Evolutionary conservation across 345 rosid species (phyloP).

Genomic region (Rhizophora apiculata): DNA sequence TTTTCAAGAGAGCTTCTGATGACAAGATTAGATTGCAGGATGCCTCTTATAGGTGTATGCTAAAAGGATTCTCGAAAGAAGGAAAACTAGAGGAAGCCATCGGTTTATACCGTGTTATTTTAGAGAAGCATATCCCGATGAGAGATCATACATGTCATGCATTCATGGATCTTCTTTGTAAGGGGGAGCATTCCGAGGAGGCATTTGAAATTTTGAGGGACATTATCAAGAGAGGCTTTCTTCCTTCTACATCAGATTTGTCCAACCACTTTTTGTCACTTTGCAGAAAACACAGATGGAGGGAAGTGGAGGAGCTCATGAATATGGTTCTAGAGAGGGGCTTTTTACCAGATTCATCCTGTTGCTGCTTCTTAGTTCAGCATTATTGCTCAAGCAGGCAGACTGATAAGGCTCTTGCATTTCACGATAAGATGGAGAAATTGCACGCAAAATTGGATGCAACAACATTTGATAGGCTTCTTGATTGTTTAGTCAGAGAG

Average conservation of each 20-base stretch:
- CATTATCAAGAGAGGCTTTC: slow-evolving; percentile 43
- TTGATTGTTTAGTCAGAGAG: slow-evolving; percentile 41
- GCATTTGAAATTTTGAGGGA: slow-evolving; percentile 38
- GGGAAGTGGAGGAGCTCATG: slow-evolving; percentile 51
- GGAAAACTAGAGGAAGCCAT: slow-evolving; percentile 54
- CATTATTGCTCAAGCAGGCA: slow-evolving; percentile 48
- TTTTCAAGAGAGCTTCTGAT: slow-evolving; percentile 45
- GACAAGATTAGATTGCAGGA: slow-evolving; percentile 31
- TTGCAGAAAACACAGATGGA: slow-evolving; percentile 49
- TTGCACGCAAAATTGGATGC: slow-evolving; percentile 48
- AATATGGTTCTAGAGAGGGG: slow-evolving; percentile 47
- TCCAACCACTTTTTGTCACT: slow-evolving; percentile 40
- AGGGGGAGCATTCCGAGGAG: slow-evolving; percentile 36
- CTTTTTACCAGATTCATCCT: slow-evolving; percentile 38
- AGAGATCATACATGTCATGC: slow-evolving; percentile 42
- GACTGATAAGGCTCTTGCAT: slow-evolving; percentile 46
- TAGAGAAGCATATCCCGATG: slow-evolving; percentile 28
- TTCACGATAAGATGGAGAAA: slow-evolving; percentile 47
- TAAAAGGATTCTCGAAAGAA: slow-evolving; percentile 42
- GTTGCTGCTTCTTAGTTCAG: slow-evolving; percentile 45
- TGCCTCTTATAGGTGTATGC: slow-evolving; percentile 48
- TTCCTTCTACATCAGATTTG: slow-evolving; percentile 40
- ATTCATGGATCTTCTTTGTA: slow-evolving; percentile 47
- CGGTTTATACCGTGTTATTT: slow-evolving; percentile 32
- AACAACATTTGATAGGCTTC: slow-evolving; percentile 45